Percentiles rank a stretch among this genome's conserved stretches.
phyloP scores from a whole-genome alignment of 2,329 filamentous ascomycete genomes.

The Fusarium buxicola region DNA sequence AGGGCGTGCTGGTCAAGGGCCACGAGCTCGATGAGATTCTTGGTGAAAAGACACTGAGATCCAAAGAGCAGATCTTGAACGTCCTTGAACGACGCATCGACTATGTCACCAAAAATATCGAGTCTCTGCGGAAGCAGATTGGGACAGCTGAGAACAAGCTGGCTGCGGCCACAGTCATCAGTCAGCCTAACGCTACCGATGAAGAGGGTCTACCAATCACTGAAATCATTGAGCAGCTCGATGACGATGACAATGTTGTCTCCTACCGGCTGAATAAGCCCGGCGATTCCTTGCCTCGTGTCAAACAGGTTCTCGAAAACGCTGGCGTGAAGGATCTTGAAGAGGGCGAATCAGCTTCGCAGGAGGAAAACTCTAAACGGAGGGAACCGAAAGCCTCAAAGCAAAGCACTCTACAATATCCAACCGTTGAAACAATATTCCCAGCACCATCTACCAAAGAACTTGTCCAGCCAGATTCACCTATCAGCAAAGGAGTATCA shows the following conservation, averaged over 20 bases:
- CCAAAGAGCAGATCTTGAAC: constrained; percentile 66
- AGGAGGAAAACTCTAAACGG: constrained; percentile 1
- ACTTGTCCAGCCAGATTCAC: neutral
- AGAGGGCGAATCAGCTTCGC: constrained; percentile 21
- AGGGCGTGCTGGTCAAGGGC: constrained; percentile 71
- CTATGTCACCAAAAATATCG: constrained; percentile 87
- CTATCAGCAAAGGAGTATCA: constrained; percentile 68
- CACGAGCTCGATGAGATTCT: constrained; percentile 65
- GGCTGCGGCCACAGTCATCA: constrained; percentile 69
- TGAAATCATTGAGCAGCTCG: constrained; percentile 92
- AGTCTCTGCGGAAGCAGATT: constrained; percentile 78
- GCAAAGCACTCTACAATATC: neutral
- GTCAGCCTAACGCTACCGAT: constrained; percentile 70
- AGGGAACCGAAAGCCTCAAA: constrained; percentile 8
- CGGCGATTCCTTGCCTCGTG: constrained; percentile 72
- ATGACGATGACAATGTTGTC: constrained; percentile 88
- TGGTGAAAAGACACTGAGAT: constrained; percentile 45
- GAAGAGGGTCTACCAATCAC: constrained; percentile 82
- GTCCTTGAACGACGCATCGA: constrained; percentile 79
- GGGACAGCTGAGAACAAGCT: constrained; percentile 76
- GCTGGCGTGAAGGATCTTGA: constrained; percentile 72
- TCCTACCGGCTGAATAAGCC: constrained; percentile 75
- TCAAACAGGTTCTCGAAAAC: constrained; percentile 80
- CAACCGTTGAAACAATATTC: constrained; percentile 9
- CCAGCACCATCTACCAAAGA: constrained; percentile 16